phyloP scores from a whole-genome alignment of 257 asterid species.

The Thymus quinquecostatus region DNA sequence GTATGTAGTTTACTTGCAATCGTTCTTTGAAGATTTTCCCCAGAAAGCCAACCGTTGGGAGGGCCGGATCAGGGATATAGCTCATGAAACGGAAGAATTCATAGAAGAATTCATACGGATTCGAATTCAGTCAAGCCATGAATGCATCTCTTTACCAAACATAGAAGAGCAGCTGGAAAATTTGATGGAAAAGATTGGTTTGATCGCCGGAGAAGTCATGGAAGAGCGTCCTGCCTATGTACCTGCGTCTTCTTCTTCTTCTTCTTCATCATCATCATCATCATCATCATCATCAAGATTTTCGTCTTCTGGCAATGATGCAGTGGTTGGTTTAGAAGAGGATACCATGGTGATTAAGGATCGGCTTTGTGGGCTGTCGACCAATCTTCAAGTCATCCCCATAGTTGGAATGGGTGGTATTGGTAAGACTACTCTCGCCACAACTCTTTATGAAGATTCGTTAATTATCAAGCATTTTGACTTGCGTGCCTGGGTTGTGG shows the following conservation, averaged over 20 bases:
- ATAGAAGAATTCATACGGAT: slow-evolving; percentile 1
- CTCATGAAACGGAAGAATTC: background rate
- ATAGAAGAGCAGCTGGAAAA: background rate
- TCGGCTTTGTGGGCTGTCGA: slow-evolving; percentile 17
- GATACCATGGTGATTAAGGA: slow-evolving; percentile 1
- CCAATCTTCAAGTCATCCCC: slow-evolving; percentile 14
- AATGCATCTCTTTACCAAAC: background rate
- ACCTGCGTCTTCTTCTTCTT: background rate
- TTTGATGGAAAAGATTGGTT: background rate
- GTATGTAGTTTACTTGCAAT: background rate
- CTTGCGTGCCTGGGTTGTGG: too few species aligned
- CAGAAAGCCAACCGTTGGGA: background rate
- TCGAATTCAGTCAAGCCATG: background rate
- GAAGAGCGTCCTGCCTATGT: background rate
- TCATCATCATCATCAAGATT: background rate
- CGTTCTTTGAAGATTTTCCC: background rate
- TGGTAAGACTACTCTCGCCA: background rate
- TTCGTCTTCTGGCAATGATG: background rate
- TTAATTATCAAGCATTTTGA: too few species aligned
- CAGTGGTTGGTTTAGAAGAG: background rate
- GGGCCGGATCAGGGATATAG: background rate
- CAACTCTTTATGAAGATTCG: too few species aligned
- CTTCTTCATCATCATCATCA: background rate
- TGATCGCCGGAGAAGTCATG: background rate
- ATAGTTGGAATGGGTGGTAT: slow-evolving; percentile 16